Base-by-base conservation (phyloP, 192 early-diverging fungal genomes). In the Linnemannia schmuckeri region DNA sequence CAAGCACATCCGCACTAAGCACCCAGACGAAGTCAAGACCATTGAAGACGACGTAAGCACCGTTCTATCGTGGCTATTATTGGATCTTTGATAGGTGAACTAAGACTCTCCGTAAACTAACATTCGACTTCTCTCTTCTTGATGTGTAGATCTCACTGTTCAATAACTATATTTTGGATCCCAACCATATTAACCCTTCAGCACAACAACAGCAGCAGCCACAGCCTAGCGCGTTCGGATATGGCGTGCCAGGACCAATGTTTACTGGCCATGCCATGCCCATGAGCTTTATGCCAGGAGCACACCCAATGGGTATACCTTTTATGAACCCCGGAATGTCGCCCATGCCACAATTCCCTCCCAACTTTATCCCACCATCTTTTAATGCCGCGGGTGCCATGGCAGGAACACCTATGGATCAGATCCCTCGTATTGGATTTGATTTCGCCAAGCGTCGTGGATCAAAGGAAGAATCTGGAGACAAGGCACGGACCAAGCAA, bases 1-100 rank as follows among this genome's bases (percentile, higher is more conserved):
- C 87, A 99, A 99, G 89, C 98, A 99, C 81, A 96, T 99, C 81
- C 83, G 92, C 78, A 92, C 92, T 75, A 99, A 99, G 89, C 98
- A 99, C 86, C 90, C 94, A 18, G 94, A 95, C 41, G 91, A 93
- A 76, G 79, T 95, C 71, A 94, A 93, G 63, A 80, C 82, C 63
- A 77, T 94, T 33, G 90, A 91, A 79, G 88, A 89, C 54, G 96
- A 98, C 6, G 89, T 89, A 83, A 41, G 70, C 66, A 6, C 33
- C 13, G 75, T 68, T 12, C 35, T 24, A 30, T 52, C 20, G 8
- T 3, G 30, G 22, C 2, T 13, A 12, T 8, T 74, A 12, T 18
- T 17, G 13, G 40, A 44, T 35, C 9, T 22, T 33, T 33, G 22
- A 49, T 47, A 3, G 30, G 10, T 12, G 30, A 3, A 44, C 2